phyloP scores from a whole-genome alignment of 2,329 filamentous ascomycete genomes.

The Paracoccidioides brasiliensis region DNA sequence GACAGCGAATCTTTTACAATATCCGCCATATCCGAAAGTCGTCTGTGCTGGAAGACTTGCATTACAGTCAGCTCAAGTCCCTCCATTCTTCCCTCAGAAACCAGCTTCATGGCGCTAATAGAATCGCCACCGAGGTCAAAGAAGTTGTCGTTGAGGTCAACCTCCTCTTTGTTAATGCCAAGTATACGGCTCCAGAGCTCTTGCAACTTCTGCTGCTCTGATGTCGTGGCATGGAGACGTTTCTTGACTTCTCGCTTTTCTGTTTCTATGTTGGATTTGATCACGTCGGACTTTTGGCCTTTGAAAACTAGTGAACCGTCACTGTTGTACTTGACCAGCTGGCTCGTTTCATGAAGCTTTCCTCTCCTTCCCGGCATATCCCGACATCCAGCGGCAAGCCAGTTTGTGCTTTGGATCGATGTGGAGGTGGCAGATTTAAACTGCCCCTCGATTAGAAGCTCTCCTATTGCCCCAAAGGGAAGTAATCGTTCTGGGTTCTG shows the following conservation, averaged over 20 bases:
- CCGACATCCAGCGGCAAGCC: background rate
- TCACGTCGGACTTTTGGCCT: conserved; percentile 46
- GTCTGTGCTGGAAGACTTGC: conserved; percentile 36
- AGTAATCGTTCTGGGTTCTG: conserved; percentile 13
- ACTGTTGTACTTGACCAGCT: conserved; percentile 4
- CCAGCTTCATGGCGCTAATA: conserved; percentile 46
- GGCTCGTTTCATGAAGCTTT: conserved; percentile 2
- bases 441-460: conserved; percentile 19
- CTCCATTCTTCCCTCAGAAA: conserved; percentile 40
- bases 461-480: conserved; percentile 19
- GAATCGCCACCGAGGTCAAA: conserved; percentile 46
- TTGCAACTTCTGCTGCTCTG: conserved; percentile 24
- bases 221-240: background rate
- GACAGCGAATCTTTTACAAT: background rate
- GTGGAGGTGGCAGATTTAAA: background rate
- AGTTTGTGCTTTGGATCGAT: background rate
- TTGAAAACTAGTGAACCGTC: conserved; percentile 15
- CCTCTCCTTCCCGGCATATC: background rate
- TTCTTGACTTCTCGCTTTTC: background rate
- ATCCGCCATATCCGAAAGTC: conserved; percentile 34
- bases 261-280: conserved; percentile 45
- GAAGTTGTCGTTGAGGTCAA: conserved; percentile 41
- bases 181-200: conserved; percentile 40
- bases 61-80: conserved; percentile 41
- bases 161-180: conserved; percentile 30